Conservation (phyloP, 768 basidiomycete genomes). For the Cystofilobasidium macerans region DNA sequence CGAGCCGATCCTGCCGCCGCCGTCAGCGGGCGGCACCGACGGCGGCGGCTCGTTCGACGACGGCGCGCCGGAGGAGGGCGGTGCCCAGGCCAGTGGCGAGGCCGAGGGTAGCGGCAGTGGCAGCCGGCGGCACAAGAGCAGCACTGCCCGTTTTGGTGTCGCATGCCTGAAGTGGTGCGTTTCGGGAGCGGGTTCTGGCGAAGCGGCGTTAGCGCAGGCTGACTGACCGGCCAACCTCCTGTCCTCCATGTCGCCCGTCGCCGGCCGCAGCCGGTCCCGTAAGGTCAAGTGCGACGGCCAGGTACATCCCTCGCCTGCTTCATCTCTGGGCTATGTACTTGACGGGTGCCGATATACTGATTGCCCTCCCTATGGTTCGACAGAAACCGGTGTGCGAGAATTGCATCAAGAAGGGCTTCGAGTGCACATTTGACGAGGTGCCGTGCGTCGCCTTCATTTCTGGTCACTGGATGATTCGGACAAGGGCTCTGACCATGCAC, state of each 20-base stretch:
- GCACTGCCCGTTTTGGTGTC: neutral
- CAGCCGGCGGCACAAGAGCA: neutral
- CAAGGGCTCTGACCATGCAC: no score
- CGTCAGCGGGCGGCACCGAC: neutral
- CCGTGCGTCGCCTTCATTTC: constrained; percentile 1
- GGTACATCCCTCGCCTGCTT: neutral
- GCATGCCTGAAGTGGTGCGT: constrained; percentile 11
- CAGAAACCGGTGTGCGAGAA: constrained; percentile 24
- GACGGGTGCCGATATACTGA: neutral
- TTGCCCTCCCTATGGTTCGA: no score
- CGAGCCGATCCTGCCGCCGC: neutral
- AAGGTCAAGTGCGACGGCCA: constrained; percentile 28
- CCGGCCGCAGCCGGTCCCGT: constrained; percentile 18
- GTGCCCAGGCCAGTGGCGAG: neutral
- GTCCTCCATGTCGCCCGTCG: no score
- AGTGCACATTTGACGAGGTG: constrained; percentile 25
- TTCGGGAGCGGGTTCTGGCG: no score
- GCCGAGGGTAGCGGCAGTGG: neutral
- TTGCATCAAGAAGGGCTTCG: constrained; percentile 26
- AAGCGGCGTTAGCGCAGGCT: no score
- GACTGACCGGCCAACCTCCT: no score
- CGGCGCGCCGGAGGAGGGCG: no score
- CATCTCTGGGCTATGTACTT: no score
- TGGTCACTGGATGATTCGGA: neutral
- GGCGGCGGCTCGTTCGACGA: neutral